Evolutionary conservation across 1,284 basidiomycete genomes (phyloP), one percentile per base, ranked within the genome.

Genomic region (Butyriboletus appendiculatus): DNA sequence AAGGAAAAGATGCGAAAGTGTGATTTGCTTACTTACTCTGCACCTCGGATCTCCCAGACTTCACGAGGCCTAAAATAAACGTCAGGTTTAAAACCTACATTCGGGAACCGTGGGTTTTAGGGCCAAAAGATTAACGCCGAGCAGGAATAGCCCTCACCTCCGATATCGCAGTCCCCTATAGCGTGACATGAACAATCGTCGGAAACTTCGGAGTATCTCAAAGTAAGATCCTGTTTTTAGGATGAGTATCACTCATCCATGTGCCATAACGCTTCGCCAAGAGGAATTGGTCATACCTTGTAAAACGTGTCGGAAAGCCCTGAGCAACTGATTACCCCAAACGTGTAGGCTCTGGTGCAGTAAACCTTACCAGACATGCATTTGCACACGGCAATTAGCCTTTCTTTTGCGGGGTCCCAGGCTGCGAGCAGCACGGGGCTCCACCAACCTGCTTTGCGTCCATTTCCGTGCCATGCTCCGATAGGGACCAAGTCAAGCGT

Each of bases 401-500:
- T 81, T 15, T 86, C 92, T 4, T 76, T 79, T 53, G 81, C 78
- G 16, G 85, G 76, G 65, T 96, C 88, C 79, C 92, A 90, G 47
- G 89, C 72, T 10, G 89, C 94, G 32, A 97, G 80, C 14, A 98
- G 76, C 62, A 97, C 86, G 0, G 95, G 95, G 58, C 86, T 90
- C 93, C 94, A 98, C 94, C 94, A 97, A 28, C 84, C 81, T 10
- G 87, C 89, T 73, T 97, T 98, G 34, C 94, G 76, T n/a, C 95
- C 95, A 70, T 88, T 90, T 41, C 95, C 95, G 74, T 96, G 86
- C 93, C 91, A 96, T 18, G 90, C 92, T 35, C 87, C 92, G 55
- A 92, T 80, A 4, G 90, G 90, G n/a, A 91, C 81, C 46, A 85
- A 67, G 63, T 85, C 84, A 24, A 88, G 73, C 35, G 80, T 80